Evolutionary conservation across 495 filamentous ascomycete genomes (phyloP).

Genomic region (Aspergillus affinis): DNA sequence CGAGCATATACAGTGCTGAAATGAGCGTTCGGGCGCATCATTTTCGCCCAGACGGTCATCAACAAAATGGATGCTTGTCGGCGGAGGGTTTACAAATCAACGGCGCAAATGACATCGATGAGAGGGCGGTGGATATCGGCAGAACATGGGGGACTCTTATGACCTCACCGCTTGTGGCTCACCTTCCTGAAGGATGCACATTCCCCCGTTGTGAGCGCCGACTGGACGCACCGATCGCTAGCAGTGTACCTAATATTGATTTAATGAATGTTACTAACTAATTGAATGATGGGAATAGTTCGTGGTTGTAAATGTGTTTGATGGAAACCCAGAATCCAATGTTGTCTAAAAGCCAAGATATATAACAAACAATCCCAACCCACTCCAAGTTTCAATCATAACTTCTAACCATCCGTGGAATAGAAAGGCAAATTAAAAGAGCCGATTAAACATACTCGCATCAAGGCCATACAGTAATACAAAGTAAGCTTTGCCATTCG

Average conservation of each 20-base stretch:
- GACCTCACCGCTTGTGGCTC: conserved; percentile 9
- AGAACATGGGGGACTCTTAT: conserved; percentile 23
- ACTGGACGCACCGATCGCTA: no score
- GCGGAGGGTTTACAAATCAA: conserved; percentile 17
- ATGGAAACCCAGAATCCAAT: no score
- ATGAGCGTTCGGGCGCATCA: conserved; percentile 34
- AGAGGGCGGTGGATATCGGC: conserved; percentile 28
- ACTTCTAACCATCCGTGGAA: no score
- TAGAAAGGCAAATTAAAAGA: no score
- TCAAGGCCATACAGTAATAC: background rate
- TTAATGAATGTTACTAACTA: no score
- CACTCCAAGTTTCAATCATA: no score
- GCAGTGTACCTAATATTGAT: no score
- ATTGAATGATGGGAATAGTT: no score
- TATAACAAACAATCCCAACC: no score
- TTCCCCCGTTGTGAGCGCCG: background rate
- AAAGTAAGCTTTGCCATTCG: background rate
- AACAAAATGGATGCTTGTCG: conserved; percentile 4
- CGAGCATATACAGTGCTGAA: conserved; percentile 27
- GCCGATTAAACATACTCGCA: background rate
- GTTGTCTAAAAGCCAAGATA: no score
- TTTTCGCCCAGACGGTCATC: conserved; percentile 14
- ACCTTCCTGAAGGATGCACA: no score
- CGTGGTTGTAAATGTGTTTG: no score
- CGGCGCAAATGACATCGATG: conserved; percentile 9